Base-by-base conservation (phyloP, 495 filamentous ascomycete species). In the Apiosordaria backusii region DNA sequence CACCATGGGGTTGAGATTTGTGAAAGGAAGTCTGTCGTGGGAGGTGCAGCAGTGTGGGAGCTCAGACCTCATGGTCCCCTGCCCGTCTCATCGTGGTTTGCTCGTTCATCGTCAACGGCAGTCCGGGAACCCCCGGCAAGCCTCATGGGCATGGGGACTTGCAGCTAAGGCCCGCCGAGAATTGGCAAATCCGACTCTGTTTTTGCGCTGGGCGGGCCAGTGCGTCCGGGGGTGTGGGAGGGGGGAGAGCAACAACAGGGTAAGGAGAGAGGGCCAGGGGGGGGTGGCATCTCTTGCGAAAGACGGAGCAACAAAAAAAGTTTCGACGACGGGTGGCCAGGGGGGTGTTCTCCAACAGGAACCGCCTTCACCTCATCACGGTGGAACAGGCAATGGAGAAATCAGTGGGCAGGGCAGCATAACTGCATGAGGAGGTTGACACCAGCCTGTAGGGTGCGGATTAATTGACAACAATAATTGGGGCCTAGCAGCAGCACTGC, bases 81-180 rank as follows among this genome's bases (percentile, higher is more conserved):
- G 62, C 16, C n/a, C 27, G 27, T 63, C 59, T 61, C 66, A 65
- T 60, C 60, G 57, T 21, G 26, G 52, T 58, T 7, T 63, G 64
- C 63, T 61, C 63, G 62, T 58, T 65, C 66, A 58, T 67, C 66
- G 63, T 71, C 72, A 72, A 72, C 68, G 70, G 70, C 70, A 74
- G 70, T 62, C 66, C 62, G 63, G 65, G 61, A 65, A 24, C 62
- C 65, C 70, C 70, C 35, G 62, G 67, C 55, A 71, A 69, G 64
- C 67, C 69, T 66, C 65, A 64, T 66, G 64, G 62, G 53, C n/a
- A 58, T 61, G 60, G 64, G 68, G 61, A 61, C 58, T 40, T 65
- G 65, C 65, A 70, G 65, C 65, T 66, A 29, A 22, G 19, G 18
- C 15, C 59, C 26, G 23, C 59, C 55, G 40, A 63, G 40, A 60